Evolutionary conservation across 2,329 filamentous ascomycete genomes (phyloP).

Genomic region (Trichophyton simii): DNA sequence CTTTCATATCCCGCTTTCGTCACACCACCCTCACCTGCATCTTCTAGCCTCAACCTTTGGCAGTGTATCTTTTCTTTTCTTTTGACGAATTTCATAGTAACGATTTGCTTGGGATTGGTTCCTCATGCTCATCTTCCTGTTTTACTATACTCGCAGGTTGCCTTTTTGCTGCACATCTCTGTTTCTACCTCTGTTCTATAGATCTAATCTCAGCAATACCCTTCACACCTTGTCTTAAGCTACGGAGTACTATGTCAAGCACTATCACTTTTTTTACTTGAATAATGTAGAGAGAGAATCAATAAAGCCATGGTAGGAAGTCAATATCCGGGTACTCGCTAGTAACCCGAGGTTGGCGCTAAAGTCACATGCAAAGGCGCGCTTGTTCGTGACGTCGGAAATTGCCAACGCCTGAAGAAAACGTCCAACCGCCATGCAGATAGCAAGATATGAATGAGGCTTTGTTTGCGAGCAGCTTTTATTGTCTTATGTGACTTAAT

Average conservation of each 20-base stretch:
- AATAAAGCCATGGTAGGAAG: too few species aligned
- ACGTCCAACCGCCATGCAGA: not conserved
- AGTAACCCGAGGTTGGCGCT: not conserved
- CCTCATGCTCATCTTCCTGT: not conserved
- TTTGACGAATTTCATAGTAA: constrained; percentile 4
- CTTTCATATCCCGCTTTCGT: not conserved
- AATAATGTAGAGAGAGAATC: not conserved
- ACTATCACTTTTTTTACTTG: not conserved
- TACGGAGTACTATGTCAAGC: not conserved
- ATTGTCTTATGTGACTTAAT: not conserved
- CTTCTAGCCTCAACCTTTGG: not conserved
- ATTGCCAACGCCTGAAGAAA: not conserved
- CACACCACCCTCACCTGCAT: not conserved
- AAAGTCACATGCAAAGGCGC: not conserved
- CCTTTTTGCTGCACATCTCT: too few species aligned
- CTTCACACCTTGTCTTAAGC: not conserved
- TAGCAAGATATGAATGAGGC: not conserved
- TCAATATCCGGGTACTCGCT: too few species aligned
- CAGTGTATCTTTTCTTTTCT: not conserved
- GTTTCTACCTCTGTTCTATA: not conserved
- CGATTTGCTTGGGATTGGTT: constrained; percentile 1
- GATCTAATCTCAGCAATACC: constrained; percentile 2
- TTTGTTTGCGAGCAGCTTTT: not conserved
- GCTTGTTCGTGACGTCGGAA: not conserved
- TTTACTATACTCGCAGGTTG: not conserved